Percentiles rank a stretch among this genome's conserved stretches.
phyloP scores from a whole-genome alignment of 306 rosid species.

The Urtica urens region DNA sequence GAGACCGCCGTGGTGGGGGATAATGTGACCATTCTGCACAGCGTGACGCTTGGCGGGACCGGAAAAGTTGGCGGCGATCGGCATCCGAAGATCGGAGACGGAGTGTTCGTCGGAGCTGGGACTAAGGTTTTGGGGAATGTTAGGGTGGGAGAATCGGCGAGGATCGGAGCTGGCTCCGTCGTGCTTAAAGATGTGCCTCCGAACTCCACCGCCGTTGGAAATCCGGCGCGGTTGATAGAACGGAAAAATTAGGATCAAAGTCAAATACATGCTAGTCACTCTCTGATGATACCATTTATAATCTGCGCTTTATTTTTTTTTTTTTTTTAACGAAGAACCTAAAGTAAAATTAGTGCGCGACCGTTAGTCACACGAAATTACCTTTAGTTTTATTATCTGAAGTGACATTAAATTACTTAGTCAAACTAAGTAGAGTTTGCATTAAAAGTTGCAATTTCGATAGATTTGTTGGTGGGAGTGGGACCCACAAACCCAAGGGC shows the following conservation, averaged over 20 bases:
- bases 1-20: conserved; percentile 14
- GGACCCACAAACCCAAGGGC: neutral
- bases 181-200: conserved; percentile 10
- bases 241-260: neutral
- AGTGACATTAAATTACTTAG: too few species aligned
- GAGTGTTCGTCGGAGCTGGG: conserved; percentile 14
- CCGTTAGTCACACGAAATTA: too few species aligned
- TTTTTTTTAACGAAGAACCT: too few species aligned
- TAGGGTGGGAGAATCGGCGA: conserved; percentile 7
- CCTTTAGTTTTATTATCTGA: too few species aligned
- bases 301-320: too few species aligned
- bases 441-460: too few species aligned
- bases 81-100: conserved; percentile 18
- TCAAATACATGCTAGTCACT: too few species aligned
- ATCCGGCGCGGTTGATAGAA: conserved; percentile 8
- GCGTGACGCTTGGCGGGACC: conserved; percentile 14
- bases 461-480: too few species aligned
- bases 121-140: conserved; percentile 7
- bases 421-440: too few species aligned
- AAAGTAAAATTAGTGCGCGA: too few species aligned
- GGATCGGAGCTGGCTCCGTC: conserved; percentile 12
- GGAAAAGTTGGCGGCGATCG: conserved; percentile 14
- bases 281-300: too few species aligned
- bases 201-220: conserved; percentile 14
- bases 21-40: conserved; percentile 12